Evolutionary conservation across 2,329 filamentous ascomycete species (phyloP).

Genomic region (Colletotrichum sp.): DNA sequence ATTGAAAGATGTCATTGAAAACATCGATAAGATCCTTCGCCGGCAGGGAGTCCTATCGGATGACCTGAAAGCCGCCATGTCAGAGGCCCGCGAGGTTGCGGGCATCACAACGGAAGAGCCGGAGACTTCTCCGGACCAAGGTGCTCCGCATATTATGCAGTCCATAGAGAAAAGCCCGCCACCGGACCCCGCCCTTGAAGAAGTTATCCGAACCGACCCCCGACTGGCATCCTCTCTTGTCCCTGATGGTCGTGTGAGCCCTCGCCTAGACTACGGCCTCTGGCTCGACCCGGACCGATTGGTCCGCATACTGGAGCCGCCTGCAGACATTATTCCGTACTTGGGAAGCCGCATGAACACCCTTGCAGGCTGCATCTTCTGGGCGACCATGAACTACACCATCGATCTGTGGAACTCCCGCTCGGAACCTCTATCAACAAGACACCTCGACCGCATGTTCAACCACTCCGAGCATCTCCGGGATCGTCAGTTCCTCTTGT

Average conservation of each 20-base stretch:
- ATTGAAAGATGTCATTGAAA: conserved; percentile 10
- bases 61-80: not conserved
- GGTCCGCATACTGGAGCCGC: conserved; percentile 10
- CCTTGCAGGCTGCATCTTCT: conserved; percentile 19
- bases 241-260: not conserved
- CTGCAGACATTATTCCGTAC: conserved; percentile 4
- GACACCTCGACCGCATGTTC: conserved; percentile 1
- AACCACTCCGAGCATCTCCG: not conserved
- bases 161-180: not conserved
- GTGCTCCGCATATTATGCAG: accelerated
- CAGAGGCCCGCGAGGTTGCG: not conserved
- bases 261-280: conserved; percentile 19
- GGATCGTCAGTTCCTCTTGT: not conserved
- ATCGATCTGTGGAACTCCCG: conserved; percentile 16
- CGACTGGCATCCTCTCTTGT: not conserved
- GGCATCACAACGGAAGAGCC: not conserved
- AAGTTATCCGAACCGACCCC: not conserved
- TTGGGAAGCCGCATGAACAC: not conserved
- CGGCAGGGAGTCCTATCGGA: accelerated
- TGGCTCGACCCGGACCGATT: conserved; percentile 11
- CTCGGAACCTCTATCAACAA: not conserved
- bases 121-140: not conserved
- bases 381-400: conserved; percentile 17
- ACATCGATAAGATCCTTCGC: not conserved
- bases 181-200: not conserved